Evolutionary conservation across 805 yeast species (phyloP), one percentile per base, ranked within the genome.

Genomic region (Yamadazyma akitaensis): DNA sequence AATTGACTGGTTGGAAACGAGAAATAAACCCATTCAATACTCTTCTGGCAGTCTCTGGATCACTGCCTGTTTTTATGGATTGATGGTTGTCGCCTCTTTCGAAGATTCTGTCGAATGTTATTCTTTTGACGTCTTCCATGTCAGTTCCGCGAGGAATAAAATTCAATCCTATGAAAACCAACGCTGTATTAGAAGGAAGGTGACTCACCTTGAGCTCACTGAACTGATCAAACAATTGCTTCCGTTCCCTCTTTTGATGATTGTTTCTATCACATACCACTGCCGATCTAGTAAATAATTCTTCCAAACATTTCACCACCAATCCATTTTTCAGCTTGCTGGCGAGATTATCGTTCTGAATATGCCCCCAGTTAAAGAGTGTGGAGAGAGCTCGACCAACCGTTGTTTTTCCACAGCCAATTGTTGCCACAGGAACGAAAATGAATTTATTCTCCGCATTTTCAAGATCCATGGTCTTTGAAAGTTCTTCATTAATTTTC

Each of bases 361-460:
- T 72, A 55, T 84, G 86, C 0, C 78, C 84, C 84, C 96, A 85
- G 2, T 49, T 47, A 46, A 71, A 82, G 9, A 91, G 62, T 9
- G 72, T 58, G 0, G 57, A 51, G 35, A 94, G 67, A 0, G 91
- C 82, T 31, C 79, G 60, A 5, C 87, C 80, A 0, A 87, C 78
- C 0, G 97, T 89, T 0, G 97, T 90, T 60, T 94, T 94, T 7
- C 99, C 99, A 64, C 97, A 88, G 0, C 98, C 98, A 43, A 92
- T 79, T 0, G 96, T 89, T 0, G 97, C 90, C 2, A 91, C 80
- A 0, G 98, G 92, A 1, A 89, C 78, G 2, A 94, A 57, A 0
- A 88, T 76, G 59, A 80, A 85, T 53, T 82, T 83, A 35, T 48
- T 39, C n/a, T 42, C 36, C 31, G 59, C 64, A 11, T 41, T 17